Base-by-base conservation (phyloP, 1,139 yeast genomes). In the Candida buenavistaensis region DNA sequence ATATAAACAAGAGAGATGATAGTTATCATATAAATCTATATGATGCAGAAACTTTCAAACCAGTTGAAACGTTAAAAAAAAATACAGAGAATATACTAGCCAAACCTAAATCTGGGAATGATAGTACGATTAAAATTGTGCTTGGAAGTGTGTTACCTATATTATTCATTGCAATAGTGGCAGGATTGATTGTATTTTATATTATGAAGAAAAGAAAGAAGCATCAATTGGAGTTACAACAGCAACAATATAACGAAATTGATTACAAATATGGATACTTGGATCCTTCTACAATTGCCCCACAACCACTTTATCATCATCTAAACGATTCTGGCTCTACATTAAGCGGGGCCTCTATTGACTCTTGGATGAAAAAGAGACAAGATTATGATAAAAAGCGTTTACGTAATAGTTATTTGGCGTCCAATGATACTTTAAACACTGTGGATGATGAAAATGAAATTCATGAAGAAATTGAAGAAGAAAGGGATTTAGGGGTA, bases 281-380 rank as follows among this genome's bases (percentile, higher is more conserved):
- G 14, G 32, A 36, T 17, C 38, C 30, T 8, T 39, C 35, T 14
- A 34, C 33, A n/a, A 21, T 38, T 4, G 31, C 36, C 6, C 14
- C 26, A n/a, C 36, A 41, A 20, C 43, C 44, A 9, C 14, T 37
- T 8, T 42, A 38, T 22, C 25, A 34, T 9, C 35, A 44, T 33
- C 33, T 28, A 3, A 44, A 43, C 39, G 81, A 76, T 45, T 62
- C 73, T 10, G 51, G 57, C 28, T 72, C 78, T 2, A 62, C 68
- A 0, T 43, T 62, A 23, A 64, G 57, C 32, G 62, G 47, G 1
- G 54, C 57, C 13, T 59, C 65, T 5, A 70, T 77, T 15, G 69
- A 67, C 39, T 73, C 79, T 8, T 76, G 81, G 81, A 68, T 66
- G 26, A 61, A 65, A 26, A 76, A 76, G 48, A 57, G 81, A 44